phyloP scores from a whole-genome alignment of 768 basidiomycete species.

The Kwoniella bestiolae region DNA sequence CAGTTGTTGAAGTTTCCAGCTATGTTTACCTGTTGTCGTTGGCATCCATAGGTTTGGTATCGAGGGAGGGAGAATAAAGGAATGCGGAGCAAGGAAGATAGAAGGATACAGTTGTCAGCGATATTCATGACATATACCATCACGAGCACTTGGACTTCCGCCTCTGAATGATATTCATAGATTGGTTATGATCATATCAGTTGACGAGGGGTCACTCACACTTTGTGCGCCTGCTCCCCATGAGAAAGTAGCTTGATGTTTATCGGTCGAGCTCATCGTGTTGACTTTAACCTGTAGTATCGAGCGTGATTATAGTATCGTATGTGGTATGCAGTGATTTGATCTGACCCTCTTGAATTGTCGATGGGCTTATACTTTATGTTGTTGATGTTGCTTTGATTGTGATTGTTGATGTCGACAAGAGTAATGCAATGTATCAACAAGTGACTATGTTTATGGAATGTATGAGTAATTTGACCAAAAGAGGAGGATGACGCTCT shows the following conservation, averaged over 20 bases:
- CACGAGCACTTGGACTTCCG: too few relatives aligned
- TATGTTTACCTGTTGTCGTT: constrained; percentile 43
- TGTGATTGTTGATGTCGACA: constrained; percentile 11
- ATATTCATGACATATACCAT: background rate
- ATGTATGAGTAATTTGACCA: background rate
- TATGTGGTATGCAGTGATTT: too few relatives aligned
- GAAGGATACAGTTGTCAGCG: background rate
- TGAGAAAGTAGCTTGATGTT: constrained; percentile 42
- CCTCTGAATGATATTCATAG: too few relatives aligned
- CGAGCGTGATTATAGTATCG: background rate
- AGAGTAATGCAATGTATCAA: constrained; percentile 3
- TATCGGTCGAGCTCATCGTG: constrained; percentile 5
- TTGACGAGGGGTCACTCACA: too few relatives aligned
- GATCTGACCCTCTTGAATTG: too few relatives aligned
- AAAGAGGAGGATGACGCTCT: constrained; percentile 4
- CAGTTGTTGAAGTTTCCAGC: constrained; percentile 56
- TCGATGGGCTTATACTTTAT: too few relatives aligned
- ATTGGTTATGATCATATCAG: too few relatives aligned
- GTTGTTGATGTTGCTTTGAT: background rate
- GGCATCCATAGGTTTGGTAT: background rate
- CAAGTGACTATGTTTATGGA: too few relatives aligned
- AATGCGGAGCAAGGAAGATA: too few relatives aligned
- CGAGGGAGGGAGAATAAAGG: background rate
- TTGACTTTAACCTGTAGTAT: background rate
- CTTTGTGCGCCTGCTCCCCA: constrained; percentile 50